Percentiles rank a stretch among this genome's conserved stretches.
Evolutionary conservation across 2,329 filamentous ascomycete species (phyloP).

Genomic region (Phyllosticta citriasiana): DNA sequence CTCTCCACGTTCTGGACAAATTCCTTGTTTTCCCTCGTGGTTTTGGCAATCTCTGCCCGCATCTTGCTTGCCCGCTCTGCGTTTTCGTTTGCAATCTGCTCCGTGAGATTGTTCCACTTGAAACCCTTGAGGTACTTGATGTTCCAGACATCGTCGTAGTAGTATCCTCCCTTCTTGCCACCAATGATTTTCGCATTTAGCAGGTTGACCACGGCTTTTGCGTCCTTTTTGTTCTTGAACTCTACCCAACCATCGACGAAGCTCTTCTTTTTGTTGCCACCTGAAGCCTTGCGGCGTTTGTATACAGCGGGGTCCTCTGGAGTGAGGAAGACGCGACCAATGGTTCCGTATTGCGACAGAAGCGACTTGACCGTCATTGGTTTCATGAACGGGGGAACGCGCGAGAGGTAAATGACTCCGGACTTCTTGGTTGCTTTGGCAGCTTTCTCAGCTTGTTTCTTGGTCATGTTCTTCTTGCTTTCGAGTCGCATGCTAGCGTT

Average conservation of each 20-base stretch:
- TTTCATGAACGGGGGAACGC: slow-evolving; percentile 83
- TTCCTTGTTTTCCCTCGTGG: slow-evolving; percentile 68
- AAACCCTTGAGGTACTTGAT: slow-evolving; percentile 72
- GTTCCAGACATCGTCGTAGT: slow-evolving; percentile 81
- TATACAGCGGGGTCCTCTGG: slow-evolving; percentile 63
- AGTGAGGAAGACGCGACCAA: slow-evolving; percentile 70
- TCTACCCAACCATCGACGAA: slow-evolving; percentile 84
- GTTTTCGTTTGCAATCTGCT: slow-evolving; percentile 73
- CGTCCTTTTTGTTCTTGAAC: slow-evolving; percentile 64
- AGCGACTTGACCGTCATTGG: slow-evolving; percentile 66
- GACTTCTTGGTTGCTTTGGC: slow-evolving; percentile 60
- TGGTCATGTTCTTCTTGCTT: slow-evolving; percentile 14
- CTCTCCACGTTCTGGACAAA: slow-evolving; percentile 72
- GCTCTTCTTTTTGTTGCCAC: slow-evolving; percentile 75
- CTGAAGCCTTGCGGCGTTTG: slow-evolving; percentile 55
- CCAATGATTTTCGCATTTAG: slow-evolving; percentile 71
- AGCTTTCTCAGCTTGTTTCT: slow-evolving; percentile 51
- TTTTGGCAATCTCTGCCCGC: slow-evolving; percentile 66
- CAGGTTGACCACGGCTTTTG: slow-evolving; percentile 64
- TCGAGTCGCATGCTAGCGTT: slow-evolving; percentile 3
- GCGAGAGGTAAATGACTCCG: slow-evolving; percentile 73
- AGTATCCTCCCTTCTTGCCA: slow-evolving; percentile 74
- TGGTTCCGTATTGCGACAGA: slow-evolving; percentile 62
- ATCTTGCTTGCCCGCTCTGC: slow-evolving; percentile 67
- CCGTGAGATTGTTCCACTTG: slow-evolving; percentile 64